Percentiles rank a stretch among this genome's conserved stretches.
Evolutionary conservation across 2,329 filamentous ascomycete genomes (phyloP).

Genomic region (Venturia aucupariae): DNA sequence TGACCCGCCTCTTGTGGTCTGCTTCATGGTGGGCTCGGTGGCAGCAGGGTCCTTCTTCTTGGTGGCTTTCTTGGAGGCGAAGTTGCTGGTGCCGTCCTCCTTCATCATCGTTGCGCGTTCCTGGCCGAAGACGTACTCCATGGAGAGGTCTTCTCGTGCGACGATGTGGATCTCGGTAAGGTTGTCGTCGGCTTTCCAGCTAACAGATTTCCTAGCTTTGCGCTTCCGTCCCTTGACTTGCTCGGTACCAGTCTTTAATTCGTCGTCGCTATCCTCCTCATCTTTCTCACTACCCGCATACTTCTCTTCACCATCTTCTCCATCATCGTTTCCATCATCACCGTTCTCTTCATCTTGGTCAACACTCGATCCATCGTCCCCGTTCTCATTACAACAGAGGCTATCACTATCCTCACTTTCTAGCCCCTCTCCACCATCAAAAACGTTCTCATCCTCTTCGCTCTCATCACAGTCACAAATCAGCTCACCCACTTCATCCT

Average conservation of each 20-base stretch:
- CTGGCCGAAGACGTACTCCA: neutral
- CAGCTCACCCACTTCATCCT: neutral
- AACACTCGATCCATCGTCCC: neutral
- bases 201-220: neutral
- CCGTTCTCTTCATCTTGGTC: neutral
- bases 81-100: neutral
- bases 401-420: slow-evolving; percentile 1
- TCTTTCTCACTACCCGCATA: neutral
- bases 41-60: neutral
- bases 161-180: neutral
- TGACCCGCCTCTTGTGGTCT: neutral
- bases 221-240: neutral
- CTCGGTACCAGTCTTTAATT: neutral
- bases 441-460: neutral
- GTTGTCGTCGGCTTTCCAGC: neutral
- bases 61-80: neutral
- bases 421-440: neutral
- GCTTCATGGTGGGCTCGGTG: neutral
- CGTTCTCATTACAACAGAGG: neutral
- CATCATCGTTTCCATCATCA: neutral
- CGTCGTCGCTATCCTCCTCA: neutral
- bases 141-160: neutral
- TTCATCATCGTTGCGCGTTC: neutral
- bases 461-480: too few relatives aligned
- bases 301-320: neutral